These are phyloP conservation scores for Penicillium sp. DNA, from an alignment of 2,329 filamentous ascomycete genomes.

Conservation along the genomic window DNA sequence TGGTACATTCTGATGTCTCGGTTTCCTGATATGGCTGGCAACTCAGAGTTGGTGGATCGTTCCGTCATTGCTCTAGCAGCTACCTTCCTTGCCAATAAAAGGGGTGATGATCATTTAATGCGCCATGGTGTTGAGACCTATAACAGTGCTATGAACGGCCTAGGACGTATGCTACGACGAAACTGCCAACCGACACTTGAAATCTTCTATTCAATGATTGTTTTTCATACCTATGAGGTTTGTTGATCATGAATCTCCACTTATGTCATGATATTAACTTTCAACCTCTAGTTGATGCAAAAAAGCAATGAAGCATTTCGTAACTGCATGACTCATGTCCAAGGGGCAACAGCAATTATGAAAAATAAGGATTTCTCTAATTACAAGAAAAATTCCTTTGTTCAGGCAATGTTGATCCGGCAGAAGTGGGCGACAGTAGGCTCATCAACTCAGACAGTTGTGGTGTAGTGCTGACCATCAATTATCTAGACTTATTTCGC, in stretches of 20 bases:
- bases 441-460: no score
- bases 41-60: neutral
- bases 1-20: neutral
- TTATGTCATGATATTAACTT: no score
- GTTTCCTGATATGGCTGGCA: neutral
- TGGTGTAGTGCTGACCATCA: no score
- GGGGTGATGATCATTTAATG: neutral
- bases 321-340: neutral
- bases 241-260: no score
- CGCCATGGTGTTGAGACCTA: neutral
- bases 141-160: neutral
- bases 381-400: neutral
- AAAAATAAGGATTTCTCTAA: neutral
- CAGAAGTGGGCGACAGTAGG: neutral
- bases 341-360: neutral
- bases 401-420: neutral
- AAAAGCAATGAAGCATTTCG: neutral
- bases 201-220: neutral
- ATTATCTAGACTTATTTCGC: neutral
- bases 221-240: neutral
- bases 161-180: neutral
- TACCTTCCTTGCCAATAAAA: neutral
- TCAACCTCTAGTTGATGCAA: neutral
- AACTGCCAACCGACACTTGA: neutral
- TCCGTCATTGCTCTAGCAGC: neutral